Conservation (phyloP, 2,329 filamentous ascomycete genomes). For the Pseudogymnoascus sp. region DNA sequence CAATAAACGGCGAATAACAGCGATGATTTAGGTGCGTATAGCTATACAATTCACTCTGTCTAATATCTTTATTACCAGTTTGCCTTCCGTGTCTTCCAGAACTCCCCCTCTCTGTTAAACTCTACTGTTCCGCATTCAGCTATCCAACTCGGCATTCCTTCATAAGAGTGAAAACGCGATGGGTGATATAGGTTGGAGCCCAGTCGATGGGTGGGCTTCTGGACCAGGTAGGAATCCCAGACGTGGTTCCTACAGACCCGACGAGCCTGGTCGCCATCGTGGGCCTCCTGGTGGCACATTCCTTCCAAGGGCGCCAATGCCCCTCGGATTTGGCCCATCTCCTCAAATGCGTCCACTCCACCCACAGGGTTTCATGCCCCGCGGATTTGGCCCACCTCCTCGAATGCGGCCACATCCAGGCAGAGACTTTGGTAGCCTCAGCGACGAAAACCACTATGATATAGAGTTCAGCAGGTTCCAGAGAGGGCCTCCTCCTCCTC, state of each 20-base stretch:
- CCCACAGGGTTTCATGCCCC: background rate
- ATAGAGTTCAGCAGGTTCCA: background rate
- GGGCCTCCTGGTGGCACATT: background rate
- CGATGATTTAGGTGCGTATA: background rate
- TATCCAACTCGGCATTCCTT: background rate
- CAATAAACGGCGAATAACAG: background rate
- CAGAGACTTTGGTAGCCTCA: background rate
- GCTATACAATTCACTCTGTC: background rate
- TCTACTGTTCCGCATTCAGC: background rate
- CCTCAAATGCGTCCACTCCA: background rate
- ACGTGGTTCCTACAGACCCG: background rate
- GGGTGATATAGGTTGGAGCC: conserved; percentile 1
- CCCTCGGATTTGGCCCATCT: background rate
- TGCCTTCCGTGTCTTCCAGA: background rate
- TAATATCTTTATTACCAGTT: background rate
- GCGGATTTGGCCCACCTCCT: background rate
- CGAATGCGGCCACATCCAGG: background rate
- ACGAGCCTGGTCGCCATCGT: background rate
- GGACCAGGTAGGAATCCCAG: background rate
- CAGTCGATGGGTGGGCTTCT: conserved; percentile 2
- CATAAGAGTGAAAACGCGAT: background rate
- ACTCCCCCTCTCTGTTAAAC: background rate
- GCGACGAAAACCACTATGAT: background rate
- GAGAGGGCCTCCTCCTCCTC: background rate
- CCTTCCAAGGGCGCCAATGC: background rate